These are phyloP conservation scores for Cucurbitaria berberidis DNA, from an alignment of 2,329 filamentous ascomycete genomes.

Conservation along the genomic window DNA sequence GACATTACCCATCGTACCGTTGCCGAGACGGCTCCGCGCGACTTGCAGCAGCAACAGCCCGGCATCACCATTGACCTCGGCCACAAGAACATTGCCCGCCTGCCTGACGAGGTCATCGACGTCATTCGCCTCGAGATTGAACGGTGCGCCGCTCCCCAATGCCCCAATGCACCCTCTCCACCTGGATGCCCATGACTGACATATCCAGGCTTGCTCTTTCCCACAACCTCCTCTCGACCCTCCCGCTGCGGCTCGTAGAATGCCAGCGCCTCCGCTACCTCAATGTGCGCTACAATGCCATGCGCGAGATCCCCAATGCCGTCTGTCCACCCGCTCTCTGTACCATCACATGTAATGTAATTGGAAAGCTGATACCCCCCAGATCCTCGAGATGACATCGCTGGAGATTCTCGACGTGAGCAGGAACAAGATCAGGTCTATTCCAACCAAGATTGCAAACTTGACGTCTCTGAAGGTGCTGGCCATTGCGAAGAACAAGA, in stretches of 20 bases:
- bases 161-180: neutral
- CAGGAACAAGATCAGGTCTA: conserved; percentile 78
- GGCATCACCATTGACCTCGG: conserved; percentile 81
- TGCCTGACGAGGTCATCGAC: conserved; percentile 76
- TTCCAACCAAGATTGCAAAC: conserved; percentile 80
- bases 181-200: too few relatives aligned
- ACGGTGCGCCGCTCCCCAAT: conserved; percentile 57
- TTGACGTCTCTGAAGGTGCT: conserved; percentile 87
- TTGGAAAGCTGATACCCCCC: conserved; percentile 17
- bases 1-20: conserved; percentile 61
- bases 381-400: conserved; percentile 85
- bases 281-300: conserved; percentile 78
- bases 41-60: conserved; percentile 64
- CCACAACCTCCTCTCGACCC: conserved; percentile 75
- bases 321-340: conserved; percentile 53
- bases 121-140: conserved; percentile 77
- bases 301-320: conserved; percentile 69
- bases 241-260: conserved; percentile 74
- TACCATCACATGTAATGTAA: neutral
- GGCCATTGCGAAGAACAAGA: conserved; percentile 84
- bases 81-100: conserved; percentile 72
- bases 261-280: conserved; percentile 80
- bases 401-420: conserved; percentile 93
- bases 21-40: conserved; percentile 64
- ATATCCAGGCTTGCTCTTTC: conserved; percentile 72